Base-by-base conservation (phyloP, 2,329 filamentous ascomycete species). In the Orbilia quercus region DNA sequence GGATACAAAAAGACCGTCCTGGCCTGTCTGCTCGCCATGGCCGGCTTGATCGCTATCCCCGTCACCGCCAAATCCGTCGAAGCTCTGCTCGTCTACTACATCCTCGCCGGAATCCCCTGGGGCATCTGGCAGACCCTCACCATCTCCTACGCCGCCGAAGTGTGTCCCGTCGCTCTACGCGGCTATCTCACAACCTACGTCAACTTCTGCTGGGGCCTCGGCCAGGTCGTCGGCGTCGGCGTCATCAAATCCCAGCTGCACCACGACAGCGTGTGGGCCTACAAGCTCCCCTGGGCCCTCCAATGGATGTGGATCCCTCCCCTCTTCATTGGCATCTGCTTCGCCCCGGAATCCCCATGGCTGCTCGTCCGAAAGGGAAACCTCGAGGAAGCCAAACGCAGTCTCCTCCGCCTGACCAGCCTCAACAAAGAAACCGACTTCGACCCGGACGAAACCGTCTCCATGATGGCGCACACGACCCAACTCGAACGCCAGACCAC, bases 391-490 rank as follows among this genome's bases (percentile, higher is more conserved):
- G 90, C 90, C 28, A 91, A 90, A 81, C 81, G 82, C 48, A 83
- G 88, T 1, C 84, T 91, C 20, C 82, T 89, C 47, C 87, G 89
- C 2, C 82, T 91, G 22, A 91, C 89, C 3, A 89, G 84, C 77
- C 77, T 84, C 12, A 82, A 87, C 75, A 83, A 83, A 60, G 89
- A 92, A 74, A 89, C 88, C 0, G 85, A 89, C 73, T 94, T 95
- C 77, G 87, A 96, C 78, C 87, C 90, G 7, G 90, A 96, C 75
- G 91, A 96, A 81, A 96, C 91, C 0, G 84, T 96, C 54, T 89
- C 91, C 77, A 96, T 96, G 91, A 96, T 96, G 90, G 87, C 92
- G 0, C 91, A 96, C 79, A 96, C 92, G 0, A 94, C 90, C 0
- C 89, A 90, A 0, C 83, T 96, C 14, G 92, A 96, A 80, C 85